These are phyloP conservation scores for Amorphotheca resinae DNA, from an alignment of 495 filamentous ascomycete species.

Conservation along the genomic window DNA sequence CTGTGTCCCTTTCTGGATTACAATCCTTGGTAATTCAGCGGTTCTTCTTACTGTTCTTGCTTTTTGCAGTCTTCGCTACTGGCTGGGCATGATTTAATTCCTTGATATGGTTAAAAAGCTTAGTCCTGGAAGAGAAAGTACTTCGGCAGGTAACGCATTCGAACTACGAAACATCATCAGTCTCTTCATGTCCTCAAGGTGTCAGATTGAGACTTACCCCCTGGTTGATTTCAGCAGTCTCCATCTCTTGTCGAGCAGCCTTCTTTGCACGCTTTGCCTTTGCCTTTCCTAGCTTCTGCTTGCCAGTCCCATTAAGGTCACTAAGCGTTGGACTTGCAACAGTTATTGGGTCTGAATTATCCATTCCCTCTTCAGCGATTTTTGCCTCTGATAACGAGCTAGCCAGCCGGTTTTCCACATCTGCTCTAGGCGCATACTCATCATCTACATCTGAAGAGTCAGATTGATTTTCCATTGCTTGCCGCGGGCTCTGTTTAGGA, in stretches of 20 bases:
- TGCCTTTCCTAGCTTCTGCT: constrained; percentile 55
- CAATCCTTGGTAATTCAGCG: no score
- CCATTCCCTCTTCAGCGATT: constrained; percentile 1
- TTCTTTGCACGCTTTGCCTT: constrained; percentile 79
- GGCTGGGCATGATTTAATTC: constrained; percentile 25
- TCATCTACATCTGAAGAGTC: constrained; percentile 20
- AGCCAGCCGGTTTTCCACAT: constrained; percentile 26
- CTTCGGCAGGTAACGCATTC: constrained; percentile 50
- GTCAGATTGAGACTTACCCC: background rate
- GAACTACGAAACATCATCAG: constrained; percentile 23
- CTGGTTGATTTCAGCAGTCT: background rate
- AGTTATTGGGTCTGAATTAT: no score
- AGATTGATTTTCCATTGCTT: background rate
- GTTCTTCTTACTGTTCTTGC: constrained; percentile 12
- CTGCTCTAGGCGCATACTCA: constrained; percentile 36
- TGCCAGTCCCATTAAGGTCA: constrained; percentile 17
- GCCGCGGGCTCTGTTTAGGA: background rate
- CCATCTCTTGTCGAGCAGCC: constrained; percentile 13
- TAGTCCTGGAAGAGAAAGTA: constrained; percentile 52
- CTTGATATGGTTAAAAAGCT: constrained; percentile 64
- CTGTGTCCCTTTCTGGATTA: no score
- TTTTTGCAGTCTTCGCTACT: constrained; percentile 3
- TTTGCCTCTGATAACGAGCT: constrained; percentile 2
- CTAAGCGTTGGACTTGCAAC: background rate
- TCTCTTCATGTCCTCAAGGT: no score